phyloP scores from a whole-genome alignment of 371 early-diverging fungal species.

The Mucor mucedo region DNA sequence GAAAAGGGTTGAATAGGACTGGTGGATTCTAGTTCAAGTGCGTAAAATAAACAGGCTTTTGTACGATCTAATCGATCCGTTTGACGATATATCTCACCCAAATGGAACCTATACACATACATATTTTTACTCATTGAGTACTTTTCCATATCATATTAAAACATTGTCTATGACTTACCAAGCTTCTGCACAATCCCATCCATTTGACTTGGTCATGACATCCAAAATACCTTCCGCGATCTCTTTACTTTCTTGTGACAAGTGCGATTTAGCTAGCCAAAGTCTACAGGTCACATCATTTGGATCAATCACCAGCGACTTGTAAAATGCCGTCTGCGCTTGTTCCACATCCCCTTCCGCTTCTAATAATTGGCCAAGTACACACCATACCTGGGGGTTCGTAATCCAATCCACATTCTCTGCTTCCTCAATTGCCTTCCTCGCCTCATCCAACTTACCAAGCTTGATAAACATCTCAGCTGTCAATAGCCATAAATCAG shows the following conservation, averaged over 20 bases:
- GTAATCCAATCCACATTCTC: conserved; percentile 61
- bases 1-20: conserved; percentile 69
- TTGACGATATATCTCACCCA: conserved; percentile 62
- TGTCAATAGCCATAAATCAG: conserved; percentile 66
- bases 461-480: conserved; percentile 63
- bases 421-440: conserved; percentile 70
- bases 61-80: conserved; percentile 64
- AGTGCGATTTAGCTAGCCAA: conserved; percentile 51
- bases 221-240: conserved; percentile 65
- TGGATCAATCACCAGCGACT: conserved; percentile 56
- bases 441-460: conserved; percentile 65
- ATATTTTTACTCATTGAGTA: neutral
- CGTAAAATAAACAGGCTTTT: conserved; percentile 74
- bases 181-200: conserved; percentile 70
- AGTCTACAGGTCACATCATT: conserved; percentile 50
- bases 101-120: conserved; percentile 45
- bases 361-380: conserved; percentile 54
- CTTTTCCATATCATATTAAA: too few relatives aligned
- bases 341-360: conserved; percentile 47
- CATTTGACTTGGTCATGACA: conserved; percentile 56
- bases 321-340: conserved; percentile 58
- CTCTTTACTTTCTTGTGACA: conserved; percentile 47
- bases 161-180: conserved; percentile 45
- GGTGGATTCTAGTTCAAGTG: conserved; percentile 72
- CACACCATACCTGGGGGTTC: conserved; percentile 64